Base-by-base conservation (phyloP, 1,284 basidiomycete species). In the Lentinus polychrous region DNA sequence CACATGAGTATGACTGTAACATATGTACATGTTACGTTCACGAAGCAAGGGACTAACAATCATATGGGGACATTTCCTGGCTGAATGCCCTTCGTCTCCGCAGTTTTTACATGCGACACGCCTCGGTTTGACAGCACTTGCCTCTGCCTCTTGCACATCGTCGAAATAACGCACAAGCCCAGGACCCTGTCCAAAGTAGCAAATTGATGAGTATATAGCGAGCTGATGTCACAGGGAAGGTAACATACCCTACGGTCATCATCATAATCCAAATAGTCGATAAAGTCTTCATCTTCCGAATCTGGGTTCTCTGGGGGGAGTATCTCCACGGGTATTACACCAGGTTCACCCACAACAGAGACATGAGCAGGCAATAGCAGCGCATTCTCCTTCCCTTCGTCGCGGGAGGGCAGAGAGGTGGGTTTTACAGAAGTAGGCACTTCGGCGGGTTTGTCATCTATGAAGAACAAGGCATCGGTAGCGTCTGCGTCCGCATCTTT, bases 41-140 rank as follows among this genome's bases (percentile, higher is more conserved):
- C 33, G 38, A 40, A 7, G 8, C 39, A 42, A 46, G 20, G 40
- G 23, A 70, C 82, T 60, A 53, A 89, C 86, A 57, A 89, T 84
- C 50, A 77, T 62, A 24, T 84, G 71, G n/a, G 75, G 70, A 62
- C 86, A 89, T 17, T 79, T 73, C 22, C 65, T 70, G 1, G 82
- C 76, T 57, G 71, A 77, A 54, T 89, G 86, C 33, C 78, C 83
- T 57, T 83, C 81, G 39, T 74, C 81, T 15, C 83, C 83, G 58
- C 86, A 89, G 44, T 77, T 76, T 61, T 85, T 87, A 69, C 86
- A 89, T 6, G 86, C 73, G 43, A 73, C 69, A 48, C 73, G 69
- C 24, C 63, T 70, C 8, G 70, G 60, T 52, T 69, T 71, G 4
- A 63, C 40, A 7, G 68, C 64, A 43, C 70, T 67, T 23, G 70